Percentiles rank a stretch among this genome's conserved stretches.
Evolutionary conservation across 2,329 filamentous ascomycete genomes (phyloP).

Genomic region (Cercospora berteroae): DNA sequence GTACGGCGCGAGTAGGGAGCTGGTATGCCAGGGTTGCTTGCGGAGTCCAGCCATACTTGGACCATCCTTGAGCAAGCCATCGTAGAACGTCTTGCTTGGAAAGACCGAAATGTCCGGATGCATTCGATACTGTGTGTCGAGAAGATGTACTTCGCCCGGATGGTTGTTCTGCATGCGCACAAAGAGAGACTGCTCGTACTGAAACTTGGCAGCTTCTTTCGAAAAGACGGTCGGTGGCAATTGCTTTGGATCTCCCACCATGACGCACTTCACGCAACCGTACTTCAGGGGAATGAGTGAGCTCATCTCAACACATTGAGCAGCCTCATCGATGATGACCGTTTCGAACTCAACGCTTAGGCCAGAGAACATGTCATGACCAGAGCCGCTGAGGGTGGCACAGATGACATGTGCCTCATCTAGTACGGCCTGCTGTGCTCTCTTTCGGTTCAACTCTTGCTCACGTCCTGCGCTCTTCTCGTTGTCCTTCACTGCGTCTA

Average conservation of each 20-base stretch:
- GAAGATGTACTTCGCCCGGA: conserved; percentile 80
- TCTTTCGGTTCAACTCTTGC: conserved; percentile 77
- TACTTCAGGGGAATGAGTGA: conserved; percentile 97
- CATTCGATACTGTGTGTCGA: conserved; percentile 99
- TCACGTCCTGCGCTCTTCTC: conserved; percentile 79
- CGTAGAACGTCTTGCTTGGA: conserved; percentile 89
- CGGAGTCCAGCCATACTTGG: conserved; percentile 70
- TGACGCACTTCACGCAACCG: conserved; percentile 91
- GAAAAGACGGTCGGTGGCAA: conserved; percentile 93
- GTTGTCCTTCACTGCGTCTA: conserved; percentile 83
- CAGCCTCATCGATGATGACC: conserved; percentile 96
- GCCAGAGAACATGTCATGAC: conserved; percentile 95
- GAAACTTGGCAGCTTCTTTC: conserved; percentile 84
- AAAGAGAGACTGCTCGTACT: conserved; percentile 97
- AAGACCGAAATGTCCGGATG: conserved; percentile 93
- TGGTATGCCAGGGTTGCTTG: conserved; percentile 79
- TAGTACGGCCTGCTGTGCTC: conserved; percentile 86
- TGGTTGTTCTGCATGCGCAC: conserved; percentile 96
- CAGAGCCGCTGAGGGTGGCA: conserved; percentile 89
- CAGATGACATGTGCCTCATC: conserved; percentile 90
- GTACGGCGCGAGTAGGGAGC: conserved; percentile 79
- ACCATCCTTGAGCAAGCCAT: conserved; percentile 81
- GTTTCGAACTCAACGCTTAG: conserved; percentile 97
- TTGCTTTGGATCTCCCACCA: conserved; percentile 97
- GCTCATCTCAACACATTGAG: conserved; percentile 95